A percentile compares a stretch with the other conserved stretches of the same genome.
Evolutionary conservation across 23 red algal species (phyloP).

Genomic region (Chondrus crispus): DNA sequence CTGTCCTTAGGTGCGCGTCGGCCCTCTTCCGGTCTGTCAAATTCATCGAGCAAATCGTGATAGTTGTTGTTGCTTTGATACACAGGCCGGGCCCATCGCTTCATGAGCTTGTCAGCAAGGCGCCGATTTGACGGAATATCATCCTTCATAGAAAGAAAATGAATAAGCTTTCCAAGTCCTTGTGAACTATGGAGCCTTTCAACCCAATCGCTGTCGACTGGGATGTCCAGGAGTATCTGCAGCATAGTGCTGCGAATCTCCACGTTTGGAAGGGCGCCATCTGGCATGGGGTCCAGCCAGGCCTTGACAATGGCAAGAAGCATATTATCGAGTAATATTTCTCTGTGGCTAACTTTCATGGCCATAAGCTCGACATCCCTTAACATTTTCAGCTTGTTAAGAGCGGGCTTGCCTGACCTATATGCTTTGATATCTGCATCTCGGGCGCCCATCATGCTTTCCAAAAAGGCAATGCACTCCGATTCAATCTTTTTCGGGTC

Average conservation of each 20-base stretch:
- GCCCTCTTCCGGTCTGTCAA: constrained; percentile 36
- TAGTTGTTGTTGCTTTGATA: constrained; percentile 65
- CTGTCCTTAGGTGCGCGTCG: constrained; percentile 30
- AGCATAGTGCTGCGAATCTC: constrained; percentile 50
- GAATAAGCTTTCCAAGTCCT: constrained; percentile 71
- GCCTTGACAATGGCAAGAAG: constrained; percentile 51
- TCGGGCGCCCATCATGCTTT: constrained; percentile 75
- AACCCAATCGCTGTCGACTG: constrained; percentile 74
- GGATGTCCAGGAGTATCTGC: constrained; percentile 52
- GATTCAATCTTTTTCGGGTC: neutral
- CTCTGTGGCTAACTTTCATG: constrained; percentile 65
- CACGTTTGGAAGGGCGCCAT: constrained; percentile 68
- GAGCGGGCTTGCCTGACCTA: constrained; percentile 52
- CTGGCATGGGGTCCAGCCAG: constrained; percentile 81
- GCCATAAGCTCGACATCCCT: constrained; percentile 64
- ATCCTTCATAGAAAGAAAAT: constrained; percentile 70
- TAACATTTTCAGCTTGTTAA: constrained; percentile 67
- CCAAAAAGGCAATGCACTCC: constrained; percentile 54
- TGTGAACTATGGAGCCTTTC: constrained; percentile 49
- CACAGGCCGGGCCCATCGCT: constrained; percentile 72
- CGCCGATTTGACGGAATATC: constrained; percentile 43
- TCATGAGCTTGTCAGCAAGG: constrained; percentile 76
- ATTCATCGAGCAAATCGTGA: constrained; percentile 60
- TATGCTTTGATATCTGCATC: constrained; percentile 75
- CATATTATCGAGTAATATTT: constrained; percentile 65